Evolutionary conservation across 345 rosid genomes (phyloP).

Genomic region (Microthlaspi erraticum): DNA sequence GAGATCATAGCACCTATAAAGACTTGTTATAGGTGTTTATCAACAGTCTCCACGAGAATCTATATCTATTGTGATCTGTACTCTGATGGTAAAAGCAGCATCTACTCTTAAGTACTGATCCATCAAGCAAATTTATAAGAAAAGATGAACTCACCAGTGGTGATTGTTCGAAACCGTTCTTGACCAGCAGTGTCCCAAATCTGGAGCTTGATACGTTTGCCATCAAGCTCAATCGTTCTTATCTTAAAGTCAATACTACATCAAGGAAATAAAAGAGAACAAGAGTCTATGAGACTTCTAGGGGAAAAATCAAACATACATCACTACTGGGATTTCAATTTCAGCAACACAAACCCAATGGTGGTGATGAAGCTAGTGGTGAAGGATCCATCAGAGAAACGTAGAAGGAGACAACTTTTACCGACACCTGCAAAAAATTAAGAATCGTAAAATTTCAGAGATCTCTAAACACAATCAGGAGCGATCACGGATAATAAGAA

Average conservation of each 20-base stretch:
- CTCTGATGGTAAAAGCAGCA: neutral
- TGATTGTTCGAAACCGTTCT: constrained; percentile 90
- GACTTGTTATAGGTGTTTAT: too few relatives aligned
- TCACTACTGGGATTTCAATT: neutral
- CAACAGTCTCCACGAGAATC: neutral
- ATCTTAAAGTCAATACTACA: constrained; percentile 91
- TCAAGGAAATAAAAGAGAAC: neutral
- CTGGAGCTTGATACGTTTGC: constrained; percentile 86
- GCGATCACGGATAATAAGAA: constrained; percentile 25
- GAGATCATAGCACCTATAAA: constrained; percentile 8
- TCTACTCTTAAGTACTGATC: neutral
- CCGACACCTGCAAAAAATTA: constrained; percentile 65
- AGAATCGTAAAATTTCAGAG: neutral
- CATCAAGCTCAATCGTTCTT: constrained; percentile 95
- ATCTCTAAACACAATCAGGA: constrained; percentile 37
- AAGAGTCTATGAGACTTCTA: neutral
- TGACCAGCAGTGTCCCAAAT: constrained; percentile 99
- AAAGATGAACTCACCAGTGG: constrained; percentile 58
- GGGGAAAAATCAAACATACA: neutral
- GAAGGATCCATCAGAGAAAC: constrained; percentile 96
- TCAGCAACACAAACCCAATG: constrained; percentile 66
- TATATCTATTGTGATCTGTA: neutral
- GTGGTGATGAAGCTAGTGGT: constrained; percentile 97
- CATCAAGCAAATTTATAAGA: neutral
- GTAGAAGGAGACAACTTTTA: constrained; percentile 94